Base-by-base conservation (phyloP, 108 stramenopile species). In the Fistulifera pelliculosa region DNA sequence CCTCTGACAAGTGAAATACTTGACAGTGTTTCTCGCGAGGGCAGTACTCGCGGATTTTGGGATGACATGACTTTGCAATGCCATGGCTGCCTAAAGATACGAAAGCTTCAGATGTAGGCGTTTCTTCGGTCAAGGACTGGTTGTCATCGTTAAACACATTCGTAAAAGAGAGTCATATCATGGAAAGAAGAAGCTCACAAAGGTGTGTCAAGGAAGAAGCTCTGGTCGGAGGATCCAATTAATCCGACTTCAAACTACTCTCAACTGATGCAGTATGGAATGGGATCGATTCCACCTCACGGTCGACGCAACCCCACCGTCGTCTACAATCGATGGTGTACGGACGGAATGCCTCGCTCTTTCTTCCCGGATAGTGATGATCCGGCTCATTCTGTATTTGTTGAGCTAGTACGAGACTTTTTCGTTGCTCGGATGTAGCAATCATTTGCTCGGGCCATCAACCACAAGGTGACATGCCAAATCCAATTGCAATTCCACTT, bases 401-500 rank as follows among this genome's bases (percentile, higher is more conserved):
- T 62, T 6, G 15, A 63, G 41, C 43, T 61, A 7, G 67, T 62
- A 1, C 57, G 59, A 16, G 64, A 79, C 22, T 77, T 90, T 24
- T 76, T 85, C 42, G 58, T 23, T 52, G 54, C 16, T 57, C 77
- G 10, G 51, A 52, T 10, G 49, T 86, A 18, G 51, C 71, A 38
- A 39, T 82, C 3, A 75, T 90, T 47, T 62, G 84, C 7, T 54
- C 73, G 15, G 89, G 89, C 5, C 89, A 90, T 67, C 83, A 86
- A 52, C 89, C 89, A 18, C 76, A 84, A 38, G 89, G 89, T 17
- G 89, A 91, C 58, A 59, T 71, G 65, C 85, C 89, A 0, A 76
- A 69, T 58, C 77, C 84, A 23, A 90, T 90, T 56, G 65, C 69
- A 14, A 56, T 83, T 25, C 38, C 42, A 44, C 38, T 49, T 41